Evolutionary conservation across 1,284 basidiomycete species (phyloP), one percentile per base, ranked within the genome.

Genomic region (Salmacisia buchloeana): DNA sequence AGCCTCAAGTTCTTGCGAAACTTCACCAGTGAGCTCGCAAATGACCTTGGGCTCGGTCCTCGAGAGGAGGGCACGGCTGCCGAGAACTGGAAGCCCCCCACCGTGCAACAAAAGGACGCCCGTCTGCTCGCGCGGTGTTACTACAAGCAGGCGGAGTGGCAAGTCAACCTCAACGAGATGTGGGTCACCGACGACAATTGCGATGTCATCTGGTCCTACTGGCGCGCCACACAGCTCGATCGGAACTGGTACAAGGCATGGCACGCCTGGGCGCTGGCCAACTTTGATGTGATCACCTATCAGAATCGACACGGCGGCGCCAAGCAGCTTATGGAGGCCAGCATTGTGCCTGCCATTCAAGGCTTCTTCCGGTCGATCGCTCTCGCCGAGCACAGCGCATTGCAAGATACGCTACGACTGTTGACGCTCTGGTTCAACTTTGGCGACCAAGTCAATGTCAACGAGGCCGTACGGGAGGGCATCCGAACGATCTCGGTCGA

Each of bases 361-460:
- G 92, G 92, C 59, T 79, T 99, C 84, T 93, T 98, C 86, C 88
- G 89, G 10, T 98, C 96, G 0, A 97, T 99, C 69, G 86, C 91
- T 18, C 83, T 89, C 87, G 36, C 93, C 88, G 29, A 43, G 25
- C 89, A 92, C 72, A 94, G 96, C 77, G 89, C 93, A 3, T 82
- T 99, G 25, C 96, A 99, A 79, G 96, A 99, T 73, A 97, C 91
- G 1, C 84, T 99, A 33, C 87, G 96, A 36, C 83, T 98, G 15
- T 83, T 99, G 36, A 97, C 96, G 0, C 83, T 99, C 5, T 99
- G 96, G 96, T 99, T 99, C 85, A 96, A 96, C 78, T 98, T 91
- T 79, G 96, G 96, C 13, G 87, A 89, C 58, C 89, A 96, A 71
- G 87, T 90, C 59, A 89, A 93, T 64, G 93, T 99, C 68, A 91